Percentiles rank a stretch among this genome's conserved stretches.
Evolutionary conservation across 2,329 filamentous ascomycete species (phyloP).

Genomic region (Cadophora malorum): DNA sequence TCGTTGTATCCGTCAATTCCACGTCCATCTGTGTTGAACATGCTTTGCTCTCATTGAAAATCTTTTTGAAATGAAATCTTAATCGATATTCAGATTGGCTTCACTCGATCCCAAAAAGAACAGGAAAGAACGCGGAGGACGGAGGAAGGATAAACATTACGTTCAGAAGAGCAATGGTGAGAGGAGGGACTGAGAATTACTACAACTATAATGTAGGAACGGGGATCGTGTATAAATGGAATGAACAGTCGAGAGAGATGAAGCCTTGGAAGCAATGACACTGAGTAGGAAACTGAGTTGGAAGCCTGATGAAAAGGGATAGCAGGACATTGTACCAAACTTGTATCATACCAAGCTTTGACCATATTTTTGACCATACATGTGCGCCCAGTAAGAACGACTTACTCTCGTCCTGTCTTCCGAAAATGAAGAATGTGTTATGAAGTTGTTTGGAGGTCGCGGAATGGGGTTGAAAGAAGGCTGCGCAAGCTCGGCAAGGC

Average conservation of each 20-base stretch:
- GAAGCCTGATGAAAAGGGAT: too few species aligned
- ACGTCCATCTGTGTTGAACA: too few species aligned
- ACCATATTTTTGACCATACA: too few species aligned
- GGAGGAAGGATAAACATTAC: conserved; percentile 79
- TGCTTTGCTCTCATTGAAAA: too few species aligned
- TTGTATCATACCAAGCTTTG: too few species aligned
- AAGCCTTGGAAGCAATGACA: conserved; percentile 36
- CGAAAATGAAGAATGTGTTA: too few species aligned
- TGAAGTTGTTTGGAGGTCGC: too few species aligned
- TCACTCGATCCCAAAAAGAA: conserved; percentile 79
- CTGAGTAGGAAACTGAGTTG: too few species aligned
- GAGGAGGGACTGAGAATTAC: conserved; percentile 80
- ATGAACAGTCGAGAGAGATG: conserved; percentile 56
- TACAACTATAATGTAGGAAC: conserved; percentile 82
- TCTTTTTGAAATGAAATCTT: background rate
- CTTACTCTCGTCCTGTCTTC: too few species aligned
- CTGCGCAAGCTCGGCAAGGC: conserved; percentile 15
- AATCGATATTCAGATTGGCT: conserved; percentile 60
- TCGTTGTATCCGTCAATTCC: too few species aligned
- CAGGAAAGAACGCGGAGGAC: conserved; percentile 66
- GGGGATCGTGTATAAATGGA: conserved; percentile 73
- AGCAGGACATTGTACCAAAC: too few species aligned
- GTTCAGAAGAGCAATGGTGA: conserved; percentile 73
- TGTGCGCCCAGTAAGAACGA: too few species aligned
- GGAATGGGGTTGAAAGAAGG: background rate